Conservation (phyloP, 2,329 filamentous ascomycete species). For the Colletotrichum paranaense region DNA sequence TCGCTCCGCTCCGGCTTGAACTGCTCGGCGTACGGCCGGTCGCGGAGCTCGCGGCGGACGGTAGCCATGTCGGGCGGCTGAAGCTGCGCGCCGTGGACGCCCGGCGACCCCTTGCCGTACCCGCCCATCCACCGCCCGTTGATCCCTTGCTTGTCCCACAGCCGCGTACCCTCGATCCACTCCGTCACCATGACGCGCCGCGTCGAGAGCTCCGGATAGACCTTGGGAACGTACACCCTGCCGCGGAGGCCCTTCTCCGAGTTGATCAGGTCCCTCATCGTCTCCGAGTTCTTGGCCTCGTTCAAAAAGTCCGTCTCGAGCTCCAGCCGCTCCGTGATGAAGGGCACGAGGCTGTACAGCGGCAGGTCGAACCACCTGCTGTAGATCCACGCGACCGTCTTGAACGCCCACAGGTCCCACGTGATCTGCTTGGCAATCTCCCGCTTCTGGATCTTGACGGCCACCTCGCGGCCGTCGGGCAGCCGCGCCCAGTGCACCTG, state of each 20-base stretch:
- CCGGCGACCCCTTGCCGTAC: slow-evolving; percentile 80
- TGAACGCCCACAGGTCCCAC: slow-evolving; percentile 97
- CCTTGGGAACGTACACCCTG: slow-evolving; percentile 87
- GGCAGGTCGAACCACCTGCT: slow-evolving; percentile 93
- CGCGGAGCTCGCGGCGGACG: slow-evolving; percentile 57
- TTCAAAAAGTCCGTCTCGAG: slow-evolving; percentile 95
- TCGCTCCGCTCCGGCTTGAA: slow-evolving; percentile 84
- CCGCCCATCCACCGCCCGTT: slow-evolving; percentile 83
- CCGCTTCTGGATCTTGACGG: slow-evolving; percentile 95
- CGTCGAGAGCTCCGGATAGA: slow-evolving; percentile 85
- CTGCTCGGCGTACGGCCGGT: slow-evolving; percentile 65
- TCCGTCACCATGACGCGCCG: slow-evolving; percentile 91
- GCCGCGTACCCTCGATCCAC: slow-evolving; percentile 94
- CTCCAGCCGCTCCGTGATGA: slow-evolving; percentile 90
- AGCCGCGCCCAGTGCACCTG: slow-evolving; percentile 96
- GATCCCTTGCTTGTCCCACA: slow-evolving; percentile 92
- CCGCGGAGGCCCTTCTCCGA: slow-evolving; percentile 80
- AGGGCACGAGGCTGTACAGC: slow-evolving; percentile 89
- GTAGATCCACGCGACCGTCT: slow-evolving; percentile 86
- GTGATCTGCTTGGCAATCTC: slow-evolving; percentile 92
- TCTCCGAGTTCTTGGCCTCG: slow-evolving; percentile 88
- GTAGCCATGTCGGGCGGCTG: slow-evolving; percentile 58
- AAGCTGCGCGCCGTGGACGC: slow-evolving; percentile 76
- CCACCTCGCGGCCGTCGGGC: slow-evolving; percentile 88
- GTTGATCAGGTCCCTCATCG: slow-evolving; percentile 82